Conservation (phyloP, 163 green algal species). For the Scenedesmus sp. region DNA sequence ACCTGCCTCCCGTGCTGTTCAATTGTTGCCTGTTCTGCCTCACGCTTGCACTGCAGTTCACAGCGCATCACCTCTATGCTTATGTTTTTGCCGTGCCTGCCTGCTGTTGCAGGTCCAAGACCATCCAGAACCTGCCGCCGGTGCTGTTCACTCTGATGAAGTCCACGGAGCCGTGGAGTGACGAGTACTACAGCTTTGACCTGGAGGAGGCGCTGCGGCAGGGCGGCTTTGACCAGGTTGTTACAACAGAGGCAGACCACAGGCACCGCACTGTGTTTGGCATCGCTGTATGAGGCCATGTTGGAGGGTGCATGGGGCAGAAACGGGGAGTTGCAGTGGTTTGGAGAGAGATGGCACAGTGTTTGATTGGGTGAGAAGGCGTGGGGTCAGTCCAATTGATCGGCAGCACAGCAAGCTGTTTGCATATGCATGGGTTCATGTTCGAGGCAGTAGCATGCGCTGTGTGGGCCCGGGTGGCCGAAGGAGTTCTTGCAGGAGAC, state of each 20-base stretch:
- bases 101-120: conserved; percentile 53
- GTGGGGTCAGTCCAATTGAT: too few species aligned
- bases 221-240: conserved; percentile 62
- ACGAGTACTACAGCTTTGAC: conserved; percentile 79
- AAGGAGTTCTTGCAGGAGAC: too few species aligned
- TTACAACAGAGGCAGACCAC: conserved; percentile 72
- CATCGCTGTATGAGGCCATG: background rate
- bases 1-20: too few species aligned
- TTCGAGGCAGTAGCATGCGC: too few species aligned
- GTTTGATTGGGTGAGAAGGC: too few species aligned
- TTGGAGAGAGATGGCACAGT: too few species aligned
- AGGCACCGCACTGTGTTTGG: conserved; percentile 74
- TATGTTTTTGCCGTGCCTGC: conserved; percentile 64
- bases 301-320: background rate
- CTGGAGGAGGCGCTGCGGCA: conserved; percentile 62
- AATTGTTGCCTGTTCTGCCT: background rate
- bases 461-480: too few species aligned
- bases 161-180: conserved; percentile 86
- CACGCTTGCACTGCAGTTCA: background rate
- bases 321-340: too few species aligned
- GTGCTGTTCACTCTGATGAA: conserved; percentile 91
- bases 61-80: background rate
- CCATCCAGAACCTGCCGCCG: conserved; percentile 71
- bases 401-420: too few species aligned
- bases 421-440: too few species aligned